Evolutionary conservation across 2,329 filamentous ascomycete genomes (phyloP).

Genomic region (Emmonsiellopsis sp.): DNA sequence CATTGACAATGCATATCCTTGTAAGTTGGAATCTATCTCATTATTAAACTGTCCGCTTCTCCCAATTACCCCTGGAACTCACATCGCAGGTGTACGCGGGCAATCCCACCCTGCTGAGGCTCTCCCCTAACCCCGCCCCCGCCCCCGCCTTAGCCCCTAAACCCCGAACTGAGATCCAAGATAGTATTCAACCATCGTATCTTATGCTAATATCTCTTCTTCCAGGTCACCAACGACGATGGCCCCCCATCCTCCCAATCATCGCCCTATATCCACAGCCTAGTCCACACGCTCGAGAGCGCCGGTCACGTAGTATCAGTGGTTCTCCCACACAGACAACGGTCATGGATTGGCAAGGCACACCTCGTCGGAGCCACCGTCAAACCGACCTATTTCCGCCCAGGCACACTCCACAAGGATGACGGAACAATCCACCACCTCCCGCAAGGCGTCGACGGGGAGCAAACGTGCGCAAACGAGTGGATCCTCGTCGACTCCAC

Average conservation of each 20-base stretch:
- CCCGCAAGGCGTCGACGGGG: conserved; percentile 45
- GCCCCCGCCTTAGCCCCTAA: neutral
- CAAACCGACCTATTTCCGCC: conserved; percentile 74
- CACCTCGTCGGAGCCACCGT: conserved; percentile 88
- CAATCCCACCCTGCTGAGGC: too few relatives aligned
- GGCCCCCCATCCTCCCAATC: conserved; percentile 68
- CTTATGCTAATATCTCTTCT: conserved; percentile 9
- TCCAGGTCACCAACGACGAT: conserved; percentile 58
- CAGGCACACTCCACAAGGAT: conserved; percentile 49
- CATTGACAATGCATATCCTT: conserved; percentile 40
- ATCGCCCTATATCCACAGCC: conserved; percentile 69
- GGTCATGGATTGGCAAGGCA: conserved; percentile 97
- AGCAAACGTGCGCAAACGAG: conserved; percentile 48
- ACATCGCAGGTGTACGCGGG: neutral
- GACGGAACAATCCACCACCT: conserved; percentile 59
- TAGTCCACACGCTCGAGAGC: conserved; percentile 59
- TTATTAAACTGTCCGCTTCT: neutral
- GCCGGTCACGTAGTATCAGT: conserved; percentile 85
- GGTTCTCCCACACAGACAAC: conserved; percentile 79
- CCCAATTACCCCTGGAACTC: conserved; percentile 3
- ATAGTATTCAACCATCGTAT: neutral
- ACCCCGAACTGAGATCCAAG: neutral
- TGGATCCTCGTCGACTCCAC: conserved; percentile 77
- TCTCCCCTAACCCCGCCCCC: neutral
- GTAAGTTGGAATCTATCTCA: conserved; percentile 24